Conservation (phyloP, 345 rosid species). For the Pugionium dolabratum region DNA sequence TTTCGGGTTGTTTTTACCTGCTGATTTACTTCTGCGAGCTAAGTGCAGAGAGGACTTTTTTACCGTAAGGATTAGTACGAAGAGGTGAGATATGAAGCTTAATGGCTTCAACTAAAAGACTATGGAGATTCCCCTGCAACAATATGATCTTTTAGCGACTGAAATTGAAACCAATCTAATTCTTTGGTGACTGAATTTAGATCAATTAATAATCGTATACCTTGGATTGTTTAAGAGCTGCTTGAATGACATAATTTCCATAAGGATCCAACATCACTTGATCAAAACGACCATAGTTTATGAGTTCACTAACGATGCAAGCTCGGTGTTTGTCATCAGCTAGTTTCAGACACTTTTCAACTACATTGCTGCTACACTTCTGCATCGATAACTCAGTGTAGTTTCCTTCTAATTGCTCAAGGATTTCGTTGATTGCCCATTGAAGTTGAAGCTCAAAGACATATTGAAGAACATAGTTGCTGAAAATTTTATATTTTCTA, state of each 20-base stretch:
- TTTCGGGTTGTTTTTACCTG: conserved; percentile 25
- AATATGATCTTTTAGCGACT: conserved; percentile 2
- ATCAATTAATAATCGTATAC: conserved; percentile 33
- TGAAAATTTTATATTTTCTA: conserved; percentile 29
- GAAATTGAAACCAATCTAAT: conserved; percentile 1
- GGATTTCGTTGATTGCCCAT: conserved; percentile 54
- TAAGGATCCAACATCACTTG: conserved; percentile 86
- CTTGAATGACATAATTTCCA: conserved; percentile 82
- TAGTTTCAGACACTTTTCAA: conserved; percentile 72
- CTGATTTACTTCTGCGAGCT: conserved; percentile 57
- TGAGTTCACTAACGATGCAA: conserved; percentile 57
- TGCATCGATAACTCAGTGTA: conserved; percentile 77
- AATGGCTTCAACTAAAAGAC: conserved; percentile 65
- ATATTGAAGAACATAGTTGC: conserved; percentile 80
- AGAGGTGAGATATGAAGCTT: conserved; percentile 59
- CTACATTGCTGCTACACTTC: conserved; percentile 91
- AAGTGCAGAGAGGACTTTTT: conserved; percentile 73
- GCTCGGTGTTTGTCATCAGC: conserved; percentile 51
- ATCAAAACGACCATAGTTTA: conserved; percentile 55
- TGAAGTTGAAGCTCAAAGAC: conserved; percentile 65
- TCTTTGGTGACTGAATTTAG: conserved; percentile 5
- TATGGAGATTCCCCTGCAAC: conserved; percentile 60
- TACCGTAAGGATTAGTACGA: conserved; percentile 77
- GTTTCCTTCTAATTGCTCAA: conserved; percentile 66
- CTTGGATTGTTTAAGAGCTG: conserved; percentile 68